A percentile compares a stretch with the other conserved stretches of the same genome.
phyloP scores from a whole-genome alignment of 371 early-diverging fungal species.

The Mortierella sp. region DNA sequence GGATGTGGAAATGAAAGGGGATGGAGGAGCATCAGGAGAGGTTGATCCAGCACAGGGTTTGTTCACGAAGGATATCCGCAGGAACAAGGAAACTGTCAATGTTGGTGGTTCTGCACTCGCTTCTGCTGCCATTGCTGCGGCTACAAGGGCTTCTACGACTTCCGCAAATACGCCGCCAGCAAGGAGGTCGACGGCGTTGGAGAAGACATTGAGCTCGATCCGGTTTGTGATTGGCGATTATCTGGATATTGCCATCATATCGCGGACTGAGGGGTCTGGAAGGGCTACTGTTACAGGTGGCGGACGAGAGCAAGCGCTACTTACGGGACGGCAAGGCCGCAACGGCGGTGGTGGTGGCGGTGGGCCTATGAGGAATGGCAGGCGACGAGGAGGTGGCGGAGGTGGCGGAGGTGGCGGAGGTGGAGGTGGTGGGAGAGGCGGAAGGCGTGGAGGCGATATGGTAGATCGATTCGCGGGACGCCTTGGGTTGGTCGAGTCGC shows the following conservation, averaged over 20 bases:
- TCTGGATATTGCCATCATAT: conserved; percentile 66
- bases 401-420: conserved; percentile 16
- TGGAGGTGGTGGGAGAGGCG: conserved; percentile 13
- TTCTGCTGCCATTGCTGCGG: neutral
- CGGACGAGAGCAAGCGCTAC: conserved; percentile 10
- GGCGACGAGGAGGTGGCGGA: conserved; percentile 13
- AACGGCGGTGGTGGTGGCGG: conserved; percentile 17
- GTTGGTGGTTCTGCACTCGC: neutral
- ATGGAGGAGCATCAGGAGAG: neutral
- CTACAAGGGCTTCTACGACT: neutral
- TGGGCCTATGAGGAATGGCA: conserved; percentile 15
- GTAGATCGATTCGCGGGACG: conserved; percentile 47
- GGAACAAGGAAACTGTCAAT: neutral
- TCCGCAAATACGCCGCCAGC: neutral
- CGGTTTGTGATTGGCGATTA: conserved; percentile 77
- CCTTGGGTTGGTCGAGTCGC: conserved; percentile 16
- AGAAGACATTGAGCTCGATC: conserved; percentile 69
- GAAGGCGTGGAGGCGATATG: conserved; percentile 7
- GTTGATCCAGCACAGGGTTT: neutral
- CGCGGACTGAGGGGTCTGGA: conserved; percentile 4
- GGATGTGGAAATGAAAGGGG: neutral
- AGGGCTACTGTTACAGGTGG: neutral
- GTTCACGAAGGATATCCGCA: conserved; percentile 15
- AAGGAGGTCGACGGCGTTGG: conserved; percentile 12
- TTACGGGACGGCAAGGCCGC: conserved; percentile 2